Percentiles rank a stretch among this genome's conserved stretches.
phyloP scores from a whole-genome alignment of 2,329 filamentous ascomycete genomes.

The Colletotrichum zoysiae region DNA sequence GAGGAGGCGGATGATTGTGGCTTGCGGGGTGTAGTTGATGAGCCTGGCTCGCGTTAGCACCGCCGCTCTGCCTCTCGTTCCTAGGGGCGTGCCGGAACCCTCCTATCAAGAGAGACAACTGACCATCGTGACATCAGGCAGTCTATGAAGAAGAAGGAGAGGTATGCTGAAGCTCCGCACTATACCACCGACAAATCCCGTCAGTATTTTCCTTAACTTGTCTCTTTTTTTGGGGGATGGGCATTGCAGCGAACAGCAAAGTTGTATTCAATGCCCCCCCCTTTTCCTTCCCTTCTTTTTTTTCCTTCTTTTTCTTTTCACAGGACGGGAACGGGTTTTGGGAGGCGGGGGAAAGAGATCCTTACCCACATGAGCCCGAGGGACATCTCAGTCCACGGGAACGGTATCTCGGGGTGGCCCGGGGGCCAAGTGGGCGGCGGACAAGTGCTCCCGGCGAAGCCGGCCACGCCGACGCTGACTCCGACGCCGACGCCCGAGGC shows the following conservation, averaged over 20 bases:
- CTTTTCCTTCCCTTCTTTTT: too few species aligned
- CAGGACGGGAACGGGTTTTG: too few species aligned
- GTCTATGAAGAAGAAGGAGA: conserved; percentile 87
- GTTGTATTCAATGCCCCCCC: too few species aligned
- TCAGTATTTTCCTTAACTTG: conserved; percentile 14
- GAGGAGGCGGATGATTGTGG: conserved; percentile 83
- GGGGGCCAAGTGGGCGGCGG: conserved; percentile 36
- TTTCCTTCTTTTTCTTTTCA: too few species aligned
- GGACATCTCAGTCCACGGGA: conserved; percentile 73
- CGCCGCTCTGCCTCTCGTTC: not conserved
- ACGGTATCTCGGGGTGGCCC: conserved; percentile 44
- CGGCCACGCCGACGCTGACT: conserved; percentile 49
- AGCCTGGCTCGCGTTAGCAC: conserved; percentile 66
- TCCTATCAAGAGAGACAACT: conserved; percentile 20
- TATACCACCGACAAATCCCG: conserved; percentile 50
- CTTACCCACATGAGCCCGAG: conserved; percentile 81
- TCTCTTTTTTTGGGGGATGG: not conserved
- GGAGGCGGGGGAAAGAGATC: too few species aligned
- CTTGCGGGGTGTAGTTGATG: conserved; percentile 84
- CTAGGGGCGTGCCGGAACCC: not conserved
- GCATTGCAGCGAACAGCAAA: too few species aligned
- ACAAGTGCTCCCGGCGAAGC: conserved; percentile 59
- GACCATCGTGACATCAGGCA: conserved; percentile 87
- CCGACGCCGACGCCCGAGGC: not conserved
- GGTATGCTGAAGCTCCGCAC: conserved; percentile 82